Conservation (phyloP, 352 stramenopile genomes). For the Phytophthora tentaculata region DNA sequence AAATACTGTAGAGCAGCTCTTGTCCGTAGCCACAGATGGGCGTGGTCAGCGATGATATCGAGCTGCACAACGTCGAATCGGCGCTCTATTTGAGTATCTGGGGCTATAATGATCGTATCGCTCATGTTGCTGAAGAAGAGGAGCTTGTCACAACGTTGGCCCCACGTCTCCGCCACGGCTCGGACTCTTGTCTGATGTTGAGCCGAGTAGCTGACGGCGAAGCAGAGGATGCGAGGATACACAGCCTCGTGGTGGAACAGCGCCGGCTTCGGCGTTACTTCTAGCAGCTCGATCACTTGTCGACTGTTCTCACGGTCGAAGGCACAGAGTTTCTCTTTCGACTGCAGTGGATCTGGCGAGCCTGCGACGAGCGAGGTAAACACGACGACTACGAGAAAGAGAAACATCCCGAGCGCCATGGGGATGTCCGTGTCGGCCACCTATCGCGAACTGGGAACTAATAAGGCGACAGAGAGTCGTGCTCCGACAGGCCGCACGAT, state of each 20-base stretch:
- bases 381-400: background rate
- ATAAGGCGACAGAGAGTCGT: too few relatives aligned
- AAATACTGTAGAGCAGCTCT: constrained; percentile 70
- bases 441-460: too few relatives aligned
- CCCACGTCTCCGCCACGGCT: constrained; percentile 79
- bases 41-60: constrained; percentile 71
- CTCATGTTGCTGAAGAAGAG: constrained; percentile 85
- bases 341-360: constrained; percentile 1
- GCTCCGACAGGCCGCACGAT: too few relatives aligned
- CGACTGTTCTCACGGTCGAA: constrained; percentile 47
- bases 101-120: constrained; percentile 49
- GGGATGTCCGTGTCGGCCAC: too few relatives aligned
- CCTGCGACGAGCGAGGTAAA: background rate
- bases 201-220: constrained; percentile 73
- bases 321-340: constrained; percentile 56
- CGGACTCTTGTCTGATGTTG: constrained; percentile 62
- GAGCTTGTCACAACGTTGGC: constrained; percentile 75
- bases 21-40: constrained; percentile 77
- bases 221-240: constrained; percentile 75
- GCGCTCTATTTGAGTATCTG: constrained; percentile 23
- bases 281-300: constrained; percentile 43
- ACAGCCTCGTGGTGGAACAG: constrained; percentile 6
- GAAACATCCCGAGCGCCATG: background rate
- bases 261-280: constrained; percentile 42
- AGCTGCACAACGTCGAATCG: constrained; percentile 63